Percentiles rank a stretch among this genome's conserved stretches.
Conservation (phyloP, 805 yeast species). For the Ogataea nitratoaversa region DNA sequence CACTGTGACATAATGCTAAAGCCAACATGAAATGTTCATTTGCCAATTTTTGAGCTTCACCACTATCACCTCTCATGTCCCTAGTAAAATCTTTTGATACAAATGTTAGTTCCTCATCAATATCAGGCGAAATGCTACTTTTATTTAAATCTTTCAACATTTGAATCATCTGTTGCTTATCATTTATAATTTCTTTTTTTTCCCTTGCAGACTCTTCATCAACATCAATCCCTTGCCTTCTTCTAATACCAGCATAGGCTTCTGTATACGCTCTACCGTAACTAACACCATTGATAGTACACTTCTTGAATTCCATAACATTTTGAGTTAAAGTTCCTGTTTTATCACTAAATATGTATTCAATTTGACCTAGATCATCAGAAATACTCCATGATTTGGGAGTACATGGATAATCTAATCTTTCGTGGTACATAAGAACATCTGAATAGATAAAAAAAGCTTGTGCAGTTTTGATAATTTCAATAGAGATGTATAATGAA, state of each 20-base stretch:
- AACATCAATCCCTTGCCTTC: constrained; percentile 73
- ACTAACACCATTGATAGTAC: constrained; percentile 66
- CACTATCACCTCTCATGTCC: constrained; percentile 53
- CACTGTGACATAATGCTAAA: constrained; percentile 76
- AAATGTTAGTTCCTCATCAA: constrained; percentile 60
- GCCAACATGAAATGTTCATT: constrained; percentile 75
- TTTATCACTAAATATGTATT: constrained; percentile 78
- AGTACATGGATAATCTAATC: constrained; percentile 73
- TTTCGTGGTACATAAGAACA: constrained; percentile 62
- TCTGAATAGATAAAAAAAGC: constrained; percentile 79
- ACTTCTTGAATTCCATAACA: constrained; percentile 80
- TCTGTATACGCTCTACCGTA: constrained; percentile 84
- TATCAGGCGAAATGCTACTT: constrained; percentile 29
- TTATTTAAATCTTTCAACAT: constrained; percentile 35
- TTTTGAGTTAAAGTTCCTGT: constrained; percentile 84
- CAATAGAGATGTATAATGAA: constrained; percentile 76
- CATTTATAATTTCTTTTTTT: constrained; percentile 50
- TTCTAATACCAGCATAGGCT: constrained; percentile 73
- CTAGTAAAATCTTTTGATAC: constrained; percentile 60
- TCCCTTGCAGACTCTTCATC: constrained; percentile 54
- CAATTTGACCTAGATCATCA: constrained; percentile 83
- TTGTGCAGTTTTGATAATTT: constrained; percentile 77
- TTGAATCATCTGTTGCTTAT: constrained; percentile 55
- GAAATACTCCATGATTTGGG: constrained; percentile 85
- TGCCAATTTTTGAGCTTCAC: constrained; percentile 49